These are phyloP conservation scores for Fomitopsis betulina DNA, from an alignment of 1,284 basidiomycete species.

Conservation along the genomic window DNA sequence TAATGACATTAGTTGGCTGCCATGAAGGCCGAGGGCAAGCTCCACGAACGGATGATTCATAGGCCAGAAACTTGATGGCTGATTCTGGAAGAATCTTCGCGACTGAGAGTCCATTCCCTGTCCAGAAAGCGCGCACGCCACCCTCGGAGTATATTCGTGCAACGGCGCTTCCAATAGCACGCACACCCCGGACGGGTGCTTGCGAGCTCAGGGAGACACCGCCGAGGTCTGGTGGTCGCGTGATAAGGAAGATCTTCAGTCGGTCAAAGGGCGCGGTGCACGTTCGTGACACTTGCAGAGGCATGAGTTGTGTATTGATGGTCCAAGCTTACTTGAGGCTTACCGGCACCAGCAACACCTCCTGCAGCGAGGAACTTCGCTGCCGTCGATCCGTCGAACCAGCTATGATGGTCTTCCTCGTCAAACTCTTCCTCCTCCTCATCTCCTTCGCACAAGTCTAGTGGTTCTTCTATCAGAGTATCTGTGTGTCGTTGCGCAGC, in stretches of 20 bases:
- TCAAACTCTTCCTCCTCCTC: constrained; percentile 43
- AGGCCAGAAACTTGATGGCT: constrained; percentile 97
- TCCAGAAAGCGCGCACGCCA: constrained; percentile 92
- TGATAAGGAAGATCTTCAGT: constrained; percentile 96
- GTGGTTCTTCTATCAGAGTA: constrained; percentile 25
- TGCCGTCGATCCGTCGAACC: constrained; percentile 71
- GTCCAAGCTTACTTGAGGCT: constrained; percentile 17
- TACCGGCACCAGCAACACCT: constrained; percentile 90
- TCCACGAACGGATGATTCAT: constrained; percentile 81
- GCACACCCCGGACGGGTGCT: constrained; percentile 53
- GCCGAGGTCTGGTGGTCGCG: constrained; percentile 67
- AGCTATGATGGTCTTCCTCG: constrained; percentile 59
- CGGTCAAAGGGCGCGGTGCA: constrained; percentile 98
- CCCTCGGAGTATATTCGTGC: constrained; percentile 82
- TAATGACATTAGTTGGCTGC: constrained; percentile 8
- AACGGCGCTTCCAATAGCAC: constrained; percentile 71
- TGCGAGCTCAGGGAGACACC: constrained; percentile 43
- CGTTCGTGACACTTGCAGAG: constrained; percentile 76
- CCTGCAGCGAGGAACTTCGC: constrained; percentile 91
- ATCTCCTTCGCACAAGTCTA: constrained; percentile 28
- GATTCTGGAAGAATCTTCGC: constrained; percentile 96
- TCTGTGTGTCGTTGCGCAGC: constrained; percentile 17
- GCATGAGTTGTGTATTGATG: not conserved
- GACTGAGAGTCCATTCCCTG: constrained; percentile 77
- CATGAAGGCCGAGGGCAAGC: not conserved